Conservation (phyloP, 139 green algal species). For the Klebsormidium nitens region DNA sequence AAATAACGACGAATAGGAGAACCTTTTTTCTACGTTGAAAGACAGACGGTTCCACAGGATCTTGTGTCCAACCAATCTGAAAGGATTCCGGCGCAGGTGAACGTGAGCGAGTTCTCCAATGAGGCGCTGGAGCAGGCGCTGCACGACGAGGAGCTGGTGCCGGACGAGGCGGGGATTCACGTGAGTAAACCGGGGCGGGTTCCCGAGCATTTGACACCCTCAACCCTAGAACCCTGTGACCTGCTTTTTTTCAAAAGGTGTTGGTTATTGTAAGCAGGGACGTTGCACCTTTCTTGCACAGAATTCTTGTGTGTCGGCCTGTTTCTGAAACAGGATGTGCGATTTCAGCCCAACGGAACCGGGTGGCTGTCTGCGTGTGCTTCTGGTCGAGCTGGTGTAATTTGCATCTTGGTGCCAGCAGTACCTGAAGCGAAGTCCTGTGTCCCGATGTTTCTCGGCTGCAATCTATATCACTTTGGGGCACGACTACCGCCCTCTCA, state of each 20-base stretch:
- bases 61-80: background rate
- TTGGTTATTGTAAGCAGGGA: background rate
- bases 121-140: constrained; percentile 11
- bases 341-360: background rate
- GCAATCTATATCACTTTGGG: no score
- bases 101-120: constrained; percentile 19
- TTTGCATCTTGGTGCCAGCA: no score
- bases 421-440: no score
- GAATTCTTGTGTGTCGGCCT: background rate
- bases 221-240: background rate
- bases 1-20: background rate
- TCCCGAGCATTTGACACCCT: background rate
- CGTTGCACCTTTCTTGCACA: background rate
- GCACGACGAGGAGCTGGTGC: constrained; percentile 31
- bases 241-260: background rate
- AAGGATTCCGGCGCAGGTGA: constrained; percentile 28
- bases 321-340: background rate
- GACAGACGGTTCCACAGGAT: background rate
- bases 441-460: no score
- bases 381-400: no score
- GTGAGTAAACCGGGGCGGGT: constrained; percentile 20
- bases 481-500: no score
- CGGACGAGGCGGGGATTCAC: constrained; percentile 9
- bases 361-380: background rate
- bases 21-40: background rate